A percentile compares a stretch with the other conserved stretches of the same genome.
Conservation (phyloP, 495 filamentous ascomycete genomes). For the Penicillium diatomitis region DNA sequence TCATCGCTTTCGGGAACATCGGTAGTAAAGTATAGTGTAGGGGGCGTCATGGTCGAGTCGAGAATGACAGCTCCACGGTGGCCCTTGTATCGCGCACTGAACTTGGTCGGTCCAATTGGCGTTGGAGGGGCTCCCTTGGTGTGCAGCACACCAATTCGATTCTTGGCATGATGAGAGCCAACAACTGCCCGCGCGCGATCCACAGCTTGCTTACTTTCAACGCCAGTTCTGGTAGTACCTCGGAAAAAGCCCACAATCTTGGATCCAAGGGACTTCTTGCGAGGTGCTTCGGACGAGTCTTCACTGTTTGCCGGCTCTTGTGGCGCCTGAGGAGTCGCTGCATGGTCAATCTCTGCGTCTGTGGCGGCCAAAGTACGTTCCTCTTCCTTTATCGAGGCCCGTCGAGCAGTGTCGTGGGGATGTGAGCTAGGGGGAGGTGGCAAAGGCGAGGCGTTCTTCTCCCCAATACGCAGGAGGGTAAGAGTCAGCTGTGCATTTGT, state of each 20-base stretch:
- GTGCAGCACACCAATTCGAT: constrained; percentile 60
- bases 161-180: constrained; percentile 55
- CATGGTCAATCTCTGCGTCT: constrained; percentile 42
- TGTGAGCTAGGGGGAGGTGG: constrained; percentile 61
- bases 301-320: constrained; percentile 1
- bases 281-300: background rate
- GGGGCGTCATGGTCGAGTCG: constrained; percentile 37
- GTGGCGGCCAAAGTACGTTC: constrained; percentile 38
- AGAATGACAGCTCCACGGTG: constrained; percentile 66
- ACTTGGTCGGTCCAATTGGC: constrained; percentile 58
- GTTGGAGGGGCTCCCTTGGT: constrained; percentile 25
- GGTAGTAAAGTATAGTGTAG: constrained; percentile 37
- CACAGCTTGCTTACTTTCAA: constrained; percentile 58
- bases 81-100: constrained; percentile 62
- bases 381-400: constrained; percentile 24
- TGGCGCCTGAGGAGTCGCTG: constrained; percentile 9
- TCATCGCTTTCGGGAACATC: constrained; percentile 21
- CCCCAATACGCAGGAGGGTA: constrained; percentile 75
- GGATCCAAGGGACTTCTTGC: constrained; percentile 34
- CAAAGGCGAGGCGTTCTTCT: constrained; percentile 69
- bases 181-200: constrained; percentile 57
- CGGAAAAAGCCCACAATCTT: constrained; percentile 60
- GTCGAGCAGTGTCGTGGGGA: constrained; percentile 40
- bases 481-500: constrained; percentile 82
- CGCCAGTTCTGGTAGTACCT: constrained; percentile 52